Base-by-base conservation (phyloP, 2,329 filamentous ascomycete genomes). In the Phyllosticta paracitricarpa region DNA sequence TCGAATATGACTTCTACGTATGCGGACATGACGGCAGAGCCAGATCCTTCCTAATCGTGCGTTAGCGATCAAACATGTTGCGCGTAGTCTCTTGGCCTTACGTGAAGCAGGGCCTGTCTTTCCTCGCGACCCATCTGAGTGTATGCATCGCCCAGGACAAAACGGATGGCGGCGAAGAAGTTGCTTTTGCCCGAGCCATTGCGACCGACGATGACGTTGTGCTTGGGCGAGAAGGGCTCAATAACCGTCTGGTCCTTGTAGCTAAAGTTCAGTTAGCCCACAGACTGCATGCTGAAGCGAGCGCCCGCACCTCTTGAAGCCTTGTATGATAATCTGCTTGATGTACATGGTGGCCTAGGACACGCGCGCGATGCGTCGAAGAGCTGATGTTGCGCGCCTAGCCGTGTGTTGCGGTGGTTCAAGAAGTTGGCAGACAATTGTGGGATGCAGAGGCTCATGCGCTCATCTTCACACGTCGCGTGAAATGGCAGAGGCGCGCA, bases 221-320 rank as follows among this genome's bases (percentile, higher is more conserved):
- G 94, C 70, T 95, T 95, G 59, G 93, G 88, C 54, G 93, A 97
- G 77, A 99, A 99, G 64, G 93, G 93, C 73, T 99, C 94, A 73
- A 97, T 97, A 74, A 97, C 90, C 58, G 91, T 97, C 76, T 99
- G 95, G 73, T 99, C 93, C 82, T 99, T 99, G 85, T 99, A 99
- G 83, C 92, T 96, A 69, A 54, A 65, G 61, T 54, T 54, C 24
- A 55, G 51, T 68, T 64, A 66, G 64, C 12, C 54, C 9, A 51
- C 9, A 3, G 24, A 51, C 48, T n/a, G 22, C 28, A n/a, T 10
- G 40, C 9, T 24, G 10, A 1, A 25, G 10, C 19, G 54, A 12
- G 6, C 26, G 51, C 58, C 61, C 77, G 67, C 76, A 95, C 91
- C 91, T 97, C 79, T 99, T 99, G 80, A 99, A 99, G 85, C 94